Base-by-base conservation (phyloP, 1,139 yeast species). In the Yamadazyma friedrichii region DNA sequence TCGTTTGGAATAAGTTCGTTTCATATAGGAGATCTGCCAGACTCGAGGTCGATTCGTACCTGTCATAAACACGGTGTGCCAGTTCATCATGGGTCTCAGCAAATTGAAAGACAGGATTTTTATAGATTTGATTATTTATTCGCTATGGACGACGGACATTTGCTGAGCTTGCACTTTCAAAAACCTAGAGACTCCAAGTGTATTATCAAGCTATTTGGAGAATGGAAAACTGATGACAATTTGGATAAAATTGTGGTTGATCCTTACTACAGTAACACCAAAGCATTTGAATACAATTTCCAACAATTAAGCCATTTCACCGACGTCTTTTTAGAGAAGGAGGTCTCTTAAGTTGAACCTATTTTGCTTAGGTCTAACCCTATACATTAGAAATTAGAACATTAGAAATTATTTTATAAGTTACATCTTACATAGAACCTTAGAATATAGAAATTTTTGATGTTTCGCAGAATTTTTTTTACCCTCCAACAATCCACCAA, bases 1-100 rank as follows among this genome's bases (percentile, higher is more conserved):
- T 89, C 97, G 0, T 91, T 83, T 61, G 98, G 98, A 5, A 88
- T 96, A 0, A 80, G 88, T 8, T 86, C 84, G 0, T 91, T 82
- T 69, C 97, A 91, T 55, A 63, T 74, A 33, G 98, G 98, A 1
- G 89, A 86, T 36, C 52, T 68, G 3, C 96, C 98, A 0, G 98
- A 91, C 61, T 59, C 77, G 15, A 68, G 98, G 44, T 82, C 95
- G 0, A 73, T 75, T 1, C 67, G 75, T 27, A 84, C 89, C 0
- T 88, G 96, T 58, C 65, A 70, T 22, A 71, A 76, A 38, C 82
- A 89, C 53, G 83, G 84, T 0, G 88, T 91, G 0, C 85, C 91
- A 0, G 83, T 89, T 1, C 59, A 74, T 36, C 98, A 91, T 53
- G 52, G 63, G 2, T 93, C 95, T 1, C 95, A 91, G 59, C 84